These are phyloP conservation scores for Trichoderma asperelloides DNA, from an alignment of 495 filamentous ascomycete species.

Conservation along the genomic window DNA sequence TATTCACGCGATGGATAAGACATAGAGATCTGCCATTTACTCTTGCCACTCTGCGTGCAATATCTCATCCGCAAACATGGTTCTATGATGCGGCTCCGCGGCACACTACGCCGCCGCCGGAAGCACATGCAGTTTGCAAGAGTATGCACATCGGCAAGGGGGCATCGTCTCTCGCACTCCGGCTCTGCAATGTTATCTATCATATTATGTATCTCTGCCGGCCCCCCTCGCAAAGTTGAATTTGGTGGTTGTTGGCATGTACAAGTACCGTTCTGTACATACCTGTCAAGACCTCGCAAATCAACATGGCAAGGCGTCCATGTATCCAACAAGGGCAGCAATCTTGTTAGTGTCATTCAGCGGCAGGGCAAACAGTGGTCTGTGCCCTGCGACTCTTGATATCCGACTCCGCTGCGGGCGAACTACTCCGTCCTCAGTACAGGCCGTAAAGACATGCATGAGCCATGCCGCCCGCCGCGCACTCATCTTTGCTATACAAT, in stretches of 20 bases:
- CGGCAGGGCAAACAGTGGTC: neutral
- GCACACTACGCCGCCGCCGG: neutral
- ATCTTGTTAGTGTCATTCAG: neutral
- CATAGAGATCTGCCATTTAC: neutral
- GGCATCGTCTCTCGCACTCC: neutral
- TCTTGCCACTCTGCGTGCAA: neutral
- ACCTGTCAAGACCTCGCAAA: neutral
- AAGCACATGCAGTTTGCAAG: neutral
- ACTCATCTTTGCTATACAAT: neutral
- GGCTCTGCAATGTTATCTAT: neutral
- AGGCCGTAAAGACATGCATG: neutral
- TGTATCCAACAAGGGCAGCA: slow-evolving; percentile 6
- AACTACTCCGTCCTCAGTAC: neutral
- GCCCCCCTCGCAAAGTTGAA: neutral
- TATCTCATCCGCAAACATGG: neutral
- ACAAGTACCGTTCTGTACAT: neutral
- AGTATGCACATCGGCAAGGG: neutral
- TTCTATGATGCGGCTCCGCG: neutral
- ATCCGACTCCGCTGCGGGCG: slow-evolving; percentile 5
- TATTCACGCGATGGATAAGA: neutral
- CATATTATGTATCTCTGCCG: neutral
- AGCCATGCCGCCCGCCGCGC: slow-evolving; percentile 5
- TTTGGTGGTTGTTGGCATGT: neutral
- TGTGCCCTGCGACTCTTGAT: neutral
- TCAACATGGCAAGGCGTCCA: slow-evolving; percentile 1